Evolutionary conservation across 768 basidiomycete species (phyloP), one percentile per base, ranked within the genome.

Genomic region (Sporobolomyces roseus): DNA sequence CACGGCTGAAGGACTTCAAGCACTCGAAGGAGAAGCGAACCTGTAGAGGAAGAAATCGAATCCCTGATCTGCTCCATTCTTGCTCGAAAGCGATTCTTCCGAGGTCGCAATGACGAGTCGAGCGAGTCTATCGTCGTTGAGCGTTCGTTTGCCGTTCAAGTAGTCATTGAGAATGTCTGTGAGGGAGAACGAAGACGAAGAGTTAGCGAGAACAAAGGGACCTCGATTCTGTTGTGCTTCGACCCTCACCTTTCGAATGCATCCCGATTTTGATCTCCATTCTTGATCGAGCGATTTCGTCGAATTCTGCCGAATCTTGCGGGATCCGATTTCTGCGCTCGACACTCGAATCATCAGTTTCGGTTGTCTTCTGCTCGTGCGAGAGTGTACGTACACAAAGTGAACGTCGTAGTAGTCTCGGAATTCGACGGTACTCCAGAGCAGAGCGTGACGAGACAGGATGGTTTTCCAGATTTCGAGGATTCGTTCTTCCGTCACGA

Each of bases 81-180:
- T 54, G 32, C 30, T 33, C 63, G 58, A 6, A 33, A 65, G 36
- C 63, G 63, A 25, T 7, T 65, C 2, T 12, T 70, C 64, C 4
- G 72, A 61, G 33, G 70, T 65, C 50, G 74, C 73, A 45, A 79
- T 68, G 46, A 88, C 78, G 61, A 91, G 82, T 76, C 84, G 85
- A 2, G 89, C 87, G 21, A 91, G 81, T 10, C 85, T 82, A 2
- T 85, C 78, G 75, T 85, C 83, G 0, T 87, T 87, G 10, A 93
- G 81, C 0, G 85, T 88, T 27, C 90, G 84, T 0, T 87, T 82
- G 1, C 89, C 90, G 75, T 91, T 93, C 54, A 91, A 80, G 76
- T 90, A 91, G 0, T 79, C 74, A 65, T 88, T 83, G 67, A 91
- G 84, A 14, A 90, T 80, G 19, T 23, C 70, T 72, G 45, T 17